Base-by-base conservation (phyloP, 352 stramenopile genomes). In the Pythium dissotocum region DNA sequence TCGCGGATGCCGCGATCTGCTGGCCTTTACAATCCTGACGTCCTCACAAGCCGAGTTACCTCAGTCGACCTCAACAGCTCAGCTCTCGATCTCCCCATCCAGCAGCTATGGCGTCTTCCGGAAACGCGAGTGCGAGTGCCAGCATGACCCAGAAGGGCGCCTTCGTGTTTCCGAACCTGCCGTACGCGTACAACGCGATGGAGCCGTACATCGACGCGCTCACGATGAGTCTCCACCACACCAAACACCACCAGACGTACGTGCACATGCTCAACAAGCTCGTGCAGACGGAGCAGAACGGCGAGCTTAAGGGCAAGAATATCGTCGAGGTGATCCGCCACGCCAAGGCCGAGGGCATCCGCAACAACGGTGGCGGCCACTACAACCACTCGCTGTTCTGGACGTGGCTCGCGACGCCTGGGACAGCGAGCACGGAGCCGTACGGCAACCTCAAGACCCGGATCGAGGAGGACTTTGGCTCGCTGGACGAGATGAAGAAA, bases 381-480 rank as follows among this genome's bases (percentile, higher is more conserved):
- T 83, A 77, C 65, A 81, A 74, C 62, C 72, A 73, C 67, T 77
- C 67, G 54, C 60, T 96, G 65, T 94, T 91, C 66, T 96, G 82
- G 82, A 88, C 88, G 56, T 90, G 81, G 65, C 83, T 96, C 67
- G 73, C 81, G 51, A 70, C 75, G 30, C 70, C 66, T 4, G 78
- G 78, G n/a, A 78, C 73, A 42, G 73, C 75, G 26, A 79, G 65
- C 53, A 69, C 72, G 8, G 68, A 68, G 58, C 79, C 80, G 7
- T 75, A 78, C 38, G 77, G 77, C 21, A 60, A 64, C 12, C 56
- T 96, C 16, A 69, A 78, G 61, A 56, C 76, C 28, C 64, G 65
- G 30, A 88, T 95, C 42, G 64, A 87, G 9, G 54, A 77, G 32
- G 74, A 88, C 65, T 95, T 96, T 69, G 86, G 86, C 40, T 88